phyloP scores from a whole-genome alignment of 2,329 filamentous ascomycete genomes.

The Alternaria sp. region DNA sequence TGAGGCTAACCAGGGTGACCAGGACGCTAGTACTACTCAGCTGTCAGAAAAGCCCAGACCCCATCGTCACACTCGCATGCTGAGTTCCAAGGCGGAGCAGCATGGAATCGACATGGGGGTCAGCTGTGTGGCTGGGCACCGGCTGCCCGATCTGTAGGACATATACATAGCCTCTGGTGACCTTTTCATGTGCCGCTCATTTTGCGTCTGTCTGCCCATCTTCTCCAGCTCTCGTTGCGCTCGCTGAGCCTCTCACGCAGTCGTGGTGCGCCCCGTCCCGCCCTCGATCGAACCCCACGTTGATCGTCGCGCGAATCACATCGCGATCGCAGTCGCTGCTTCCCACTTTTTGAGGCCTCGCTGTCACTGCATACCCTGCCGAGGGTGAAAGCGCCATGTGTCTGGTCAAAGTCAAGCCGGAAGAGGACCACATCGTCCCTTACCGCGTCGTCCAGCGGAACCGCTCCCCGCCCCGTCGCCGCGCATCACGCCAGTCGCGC shows the following conservation, averaged over 20 bases:
- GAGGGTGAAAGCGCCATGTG: conserved; percentile 48
- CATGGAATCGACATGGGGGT: conserved; percentile 32
- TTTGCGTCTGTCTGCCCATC: conserved; percentile 10
- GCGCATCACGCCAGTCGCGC: conserved; percentile 29
- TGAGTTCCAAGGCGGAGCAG: conserved; percentile 36
- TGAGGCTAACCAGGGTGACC: conserved; percentile 24
- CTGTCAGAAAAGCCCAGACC: conserved; percentile 20
- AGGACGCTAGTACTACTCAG: conserved; percentile 16
- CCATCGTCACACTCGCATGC: conserved; percentile 27
- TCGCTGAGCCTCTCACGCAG: conserved; percentile 1
- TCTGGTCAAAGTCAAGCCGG: conserved; percentile 54
- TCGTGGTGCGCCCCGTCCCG: conserved; percentile 15
- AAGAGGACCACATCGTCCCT: conserved; percentile 53
- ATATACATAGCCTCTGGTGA: conserved; percentile 26
- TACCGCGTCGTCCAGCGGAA: conserved; percentile 44
- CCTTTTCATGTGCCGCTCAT: conserved; percentile 23
- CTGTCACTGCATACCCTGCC: conserved; percentile 2
- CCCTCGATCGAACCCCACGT: conserved; percentile 27
- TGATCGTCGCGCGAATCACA: conserved; percentile 43
- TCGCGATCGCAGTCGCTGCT: conserved; percentile 34
- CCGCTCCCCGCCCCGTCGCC: conserved; percentile 41
- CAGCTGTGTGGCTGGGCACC: conserved; percentile 41
- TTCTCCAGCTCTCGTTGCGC: background rate
- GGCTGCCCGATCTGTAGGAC: conserved; percentile 28
- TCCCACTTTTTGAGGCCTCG: conserved; percentile 6